Base-by-base conservation (phyloP, 116 monocot genomes). In the Dioscorea cayenensis region DNA sequence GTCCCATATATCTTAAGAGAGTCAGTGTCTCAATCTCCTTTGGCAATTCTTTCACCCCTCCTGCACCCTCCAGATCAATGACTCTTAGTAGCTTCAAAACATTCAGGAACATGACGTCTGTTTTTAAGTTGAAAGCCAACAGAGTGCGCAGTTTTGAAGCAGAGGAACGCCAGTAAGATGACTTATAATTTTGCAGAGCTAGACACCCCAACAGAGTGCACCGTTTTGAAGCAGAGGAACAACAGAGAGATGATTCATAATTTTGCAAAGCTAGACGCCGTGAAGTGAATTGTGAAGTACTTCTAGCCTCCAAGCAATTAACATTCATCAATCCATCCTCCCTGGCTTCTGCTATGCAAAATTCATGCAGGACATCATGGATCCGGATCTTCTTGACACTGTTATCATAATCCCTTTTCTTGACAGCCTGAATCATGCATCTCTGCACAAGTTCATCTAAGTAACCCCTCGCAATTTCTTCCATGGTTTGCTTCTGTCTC, bases 361-460 rank as follows among this genome's bases (percentile, higher is more conserved):
- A 61, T 6, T 79, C 66, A 16, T 27, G 75, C 18, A 82, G 14
- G 13, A 86, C 68, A 60, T 70, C 76, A 67, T 82, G 85, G 51
- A 85, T 62, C 29, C 36, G 64, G 23, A 65, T 66, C 28, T 43
- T 70, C 14, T 63, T 66, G 43, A 72, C 65, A 6, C 63, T 60
- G 17, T 68, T 75, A 20, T 70, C 38, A 22, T 62, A 20, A 8
- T 28, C 71, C 63, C 69, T 67, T 49, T 69, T 72, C 12, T 67
- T 64, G 19, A 28, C 65, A 52, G 78, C 72, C 48, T 83, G 83
- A 48, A 83, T 20, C 64, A 83, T 48, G 51, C 75, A 63, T 35
- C 83, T 77, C 37, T 72, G 43, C 21, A 71, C 49, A 28, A 87
- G 77, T 64, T 83, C 80, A 28, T 80, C 75, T 27, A 80, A 63